Evolutionary conservation across 2,329 filamentous ascomycete species (phyloP).

Genomic region (Fusarium odoratissimum): DNA sequence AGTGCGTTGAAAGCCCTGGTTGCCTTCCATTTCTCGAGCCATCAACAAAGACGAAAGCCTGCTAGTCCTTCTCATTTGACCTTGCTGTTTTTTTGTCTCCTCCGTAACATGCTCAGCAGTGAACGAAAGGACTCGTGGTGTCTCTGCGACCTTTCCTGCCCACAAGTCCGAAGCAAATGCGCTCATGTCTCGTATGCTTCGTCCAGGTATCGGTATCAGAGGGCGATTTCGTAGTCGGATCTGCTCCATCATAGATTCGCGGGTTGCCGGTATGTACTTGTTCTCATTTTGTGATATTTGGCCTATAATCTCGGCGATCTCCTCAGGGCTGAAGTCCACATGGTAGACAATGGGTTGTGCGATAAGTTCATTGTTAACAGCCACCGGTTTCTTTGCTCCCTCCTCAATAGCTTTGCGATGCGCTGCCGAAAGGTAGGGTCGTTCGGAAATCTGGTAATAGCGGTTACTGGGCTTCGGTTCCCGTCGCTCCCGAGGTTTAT

Average conservation of each 20-base stretch:
- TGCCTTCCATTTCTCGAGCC: constrained; percentile 62
- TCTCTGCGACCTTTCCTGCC: constrained; percentile 29
- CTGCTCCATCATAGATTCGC: constrained; percentile 30
- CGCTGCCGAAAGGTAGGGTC: constrained; percentile 45
- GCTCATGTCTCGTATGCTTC: constrained; percentile 17
- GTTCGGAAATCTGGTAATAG: constrained; percentile 24
- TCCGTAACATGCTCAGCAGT: constrained; percentile 16
- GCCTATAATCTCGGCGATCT: constrained; percentile 49
- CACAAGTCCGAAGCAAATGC: constrained; percentile 44
- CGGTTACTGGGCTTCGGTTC: constrained; percentile 23
- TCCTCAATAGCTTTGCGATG: constrained; percentile 46
- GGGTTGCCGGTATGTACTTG: constrained; percentile 23
- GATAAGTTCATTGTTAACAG: neutral
- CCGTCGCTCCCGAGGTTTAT: constrained; percentile 22
- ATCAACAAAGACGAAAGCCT: constrained; percentile 57
- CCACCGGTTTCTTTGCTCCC: constrained; percentile 32
- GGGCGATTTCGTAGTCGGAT: neutral
- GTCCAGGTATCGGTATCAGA: neutral
- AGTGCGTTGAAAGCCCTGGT: constrained; percentile 55
- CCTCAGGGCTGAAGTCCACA: constrained; percentile 58
- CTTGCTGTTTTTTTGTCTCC: constrained; percentile 17
- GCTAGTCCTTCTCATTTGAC: constrained; percentile 25
- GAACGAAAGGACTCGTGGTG: constrained; percentile 45
- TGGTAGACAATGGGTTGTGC: constrained; percentile 51
- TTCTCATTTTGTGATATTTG: constrained; percentile 33